Evolutionary conservation across 1,284 basidiomycete genomes (phyloP).

Genomic region (Malassezia pachydermatis): DNA sequence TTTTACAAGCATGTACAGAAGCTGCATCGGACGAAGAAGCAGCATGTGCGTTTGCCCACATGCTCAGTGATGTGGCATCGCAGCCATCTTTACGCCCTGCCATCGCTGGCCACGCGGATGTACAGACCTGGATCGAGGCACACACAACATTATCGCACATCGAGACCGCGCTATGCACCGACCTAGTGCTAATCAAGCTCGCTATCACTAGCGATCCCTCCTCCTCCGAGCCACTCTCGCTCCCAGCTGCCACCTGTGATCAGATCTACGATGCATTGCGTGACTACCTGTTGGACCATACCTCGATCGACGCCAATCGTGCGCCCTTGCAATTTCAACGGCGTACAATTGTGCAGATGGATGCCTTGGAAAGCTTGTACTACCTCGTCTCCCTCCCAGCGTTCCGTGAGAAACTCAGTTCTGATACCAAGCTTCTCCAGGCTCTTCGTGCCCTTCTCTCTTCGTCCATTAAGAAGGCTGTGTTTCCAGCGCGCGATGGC

Average conservation of each 20-base stretch:
- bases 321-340: conserved; percentile 1
- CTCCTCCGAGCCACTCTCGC: neutral
- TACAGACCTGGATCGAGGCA: too few species aligned
- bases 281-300: neutral
- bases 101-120: neutral
- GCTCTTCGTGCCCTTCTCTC: conserved; percentile 18
- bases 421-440: conserved; percentile 19
- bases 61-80: conserved; percentile 4
- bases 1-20: neutral
- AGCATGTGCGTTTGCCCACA: conserved; percentile 6
- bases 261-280: neutral
- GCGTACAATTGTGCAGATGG: conserved; percentile 12
- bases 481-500: neutral
- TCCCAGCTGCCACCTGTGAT: conserved; percentile 6
- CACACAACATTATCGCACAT: too few species aligned
- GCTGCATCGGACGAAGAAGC: neutral
- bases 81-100: neutral
- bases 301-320: neutral
- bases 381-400: conserved; percentile 28
- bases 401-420: conserved; percentile 19
- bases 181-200: conserved; percentile 15
- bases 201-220: conserved; percentile 2
- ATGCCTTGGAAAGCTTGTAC: conserved; percentile 30
- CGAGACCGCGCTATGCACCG: too few species aligned
- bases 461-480: neutral